A percentile compares a stretch with the other conserved stretches of the same genome.
phyloP scores from a whole-genome alignment of 2,329 filamentous ascomycete species.

The Tolypocladium pustulatum region DNA sequence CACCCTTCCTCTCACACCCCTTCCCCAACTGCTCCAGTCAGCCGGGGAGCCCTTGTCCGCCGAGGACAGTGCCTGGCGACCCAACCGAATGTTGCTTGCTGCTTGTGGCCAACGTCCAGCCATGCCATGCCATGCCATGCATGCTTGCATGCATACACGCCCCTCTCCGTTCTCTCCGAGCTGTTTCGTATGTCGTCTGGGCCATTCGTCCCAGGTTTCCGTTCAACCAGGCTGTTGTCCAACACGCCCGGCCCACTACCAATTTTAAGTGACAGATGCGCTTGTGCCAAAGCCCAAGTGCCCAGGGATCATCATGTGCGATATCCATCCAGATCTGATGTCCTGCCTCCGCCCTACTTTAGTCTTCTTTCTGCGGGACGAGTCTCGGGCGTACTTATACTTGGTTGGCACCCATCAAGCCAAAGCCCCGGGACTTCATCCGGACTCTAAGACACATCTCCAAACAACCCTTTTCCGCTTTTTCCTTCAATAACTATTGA shows the following conservation, averaged over 20 bases:
- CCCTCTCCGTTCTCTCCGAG: conserved; percentile 3
- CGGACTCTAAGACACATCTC: conserved; percentile 3
- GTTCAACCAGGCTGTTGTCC: not conserved
- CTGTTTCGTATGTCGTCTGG: conserved; percentile 2
- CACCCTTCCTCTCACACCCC: not conserved
- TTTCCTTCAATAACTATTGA: not conserved
- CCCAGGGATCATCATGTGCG: conserved; percentile 5
- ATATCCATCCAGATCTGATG: conserved; percentile 11
- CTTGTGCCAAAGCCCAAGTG: conserved; percentile 1
- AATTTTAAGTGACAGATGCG: conserved; percentile 9
- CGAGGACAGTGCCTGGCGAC: not conserved
- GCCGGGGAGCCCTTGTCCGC: not conserved
- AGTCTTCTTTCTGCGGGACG: conserved; percentile 1
- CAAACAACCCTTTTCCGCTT: not conserved
- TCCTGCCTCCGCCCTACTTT: conserved; percentile 3
- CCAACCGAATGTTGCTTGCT: not conserved
- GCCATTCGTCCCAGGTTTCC: conserved; percentile 7
- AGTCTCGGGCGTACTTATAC: conserved; percentile 9
- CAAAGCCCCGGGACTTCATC: not conserved
- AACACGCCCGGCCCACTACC: conserved; percentile 8
- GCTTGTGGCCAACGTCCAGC: not conserved
- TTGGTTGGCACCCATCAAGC: conserved; percentile 5
- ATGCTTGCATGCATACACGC: not conserved
- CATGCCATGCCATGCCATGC: not conserved
- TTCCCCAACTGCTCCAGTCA: not conserved